Evolutionary conservation across 140 eudicot species (phyloP).

Genomic region (Bidens hawaiensis): DNA sequence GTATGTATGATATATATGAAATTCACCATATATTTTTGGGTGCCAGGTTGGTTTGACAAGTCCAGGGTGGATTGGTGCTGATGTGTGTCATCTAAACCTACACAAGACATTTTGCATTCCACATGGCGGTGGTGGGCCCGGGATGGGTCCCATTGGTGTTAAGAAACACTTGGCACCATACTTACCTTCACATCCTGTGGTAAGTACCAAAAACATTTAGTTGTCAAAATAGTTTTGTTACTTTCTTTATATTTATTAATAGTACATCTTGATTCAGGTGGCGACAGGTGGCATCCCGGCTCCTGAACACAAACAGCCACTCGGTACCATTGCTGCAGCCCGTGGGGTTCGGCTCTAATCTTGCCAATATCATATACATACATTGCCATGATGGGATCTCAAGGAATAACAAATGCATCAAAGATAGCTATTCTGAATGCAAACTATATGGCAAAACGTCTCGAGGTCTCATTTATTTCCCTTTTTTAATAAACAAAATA

Average conservation of each 20-base stretch:
- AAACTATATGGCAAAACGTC: conserved; percentile 97
- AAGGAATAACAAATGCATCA: conserved; percentile 86
- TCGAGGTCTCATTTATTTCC: conserved; percentile 87
- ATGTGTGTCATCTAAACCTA: no score
- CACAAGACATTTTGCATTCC: no score
- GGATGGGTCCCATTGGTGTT: conserved; percentile 49
- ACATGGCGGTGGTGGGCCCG: no score
- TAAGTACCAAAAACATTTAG: conserved; percentile 23
- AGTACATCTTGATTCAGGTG: conserved; percentile 35
- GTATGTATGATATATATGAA: no score
- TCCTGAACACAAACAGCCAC: conserved; percentile 63
- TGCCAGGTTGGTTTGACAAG: no score
- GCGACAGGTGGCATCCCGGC: conserved; percentile 87
- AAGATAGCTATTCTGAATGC: conserved; percentile 94
- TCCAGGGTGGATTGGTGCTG: conserved; percentile 39
- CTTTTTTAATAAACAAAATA: not conserved
- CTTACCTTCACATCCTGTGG: conserved; percentile 97
- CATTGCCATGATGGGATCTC: conserved; percentile 99
- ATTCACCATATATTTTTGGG: no score
- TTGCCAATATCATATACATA: conserved; percentile 97
- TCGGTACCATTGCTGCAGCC: conserved; percentile 97
- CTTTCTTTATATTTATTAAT: not conserved
- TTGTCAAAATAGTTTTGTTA: not conserved
- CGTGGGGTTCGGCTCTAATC: conserved; percentile 98
- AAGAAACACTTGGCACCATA: conserved; percentile 89